Evolutionary conservation across 176 grass and related monocot species (phyloP).

Genomic region (Typha latifolia): DNA sequence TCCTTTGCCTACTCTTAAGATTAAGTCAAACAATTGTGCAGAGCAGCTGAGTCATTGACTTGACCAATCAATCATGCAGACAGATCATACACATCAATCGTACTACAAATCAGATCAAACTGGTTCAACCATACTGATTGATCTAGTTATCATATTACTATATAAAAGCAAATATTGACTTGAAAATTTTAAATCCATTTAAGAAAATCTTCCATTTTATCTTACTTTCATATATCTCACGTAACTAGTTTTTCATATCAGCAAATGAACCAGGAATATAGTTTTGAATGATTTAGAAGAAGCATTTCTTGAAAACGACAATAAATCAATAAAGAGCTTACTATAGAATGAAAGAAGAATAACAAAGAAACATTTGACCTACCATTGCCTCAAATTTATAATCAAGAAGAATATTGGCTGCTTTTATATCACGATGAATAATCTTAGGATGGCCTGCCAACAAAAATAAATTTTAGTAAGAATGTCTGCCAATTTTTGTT

Average conservation of each 20-base stretch:
- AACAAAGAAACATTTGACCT: not conserved
- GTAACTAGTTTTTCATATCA: not conserved
- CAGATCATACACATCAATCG: not conserved
- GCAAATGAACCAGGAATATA: not conserved
- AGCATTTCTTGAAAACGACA: not conserved
- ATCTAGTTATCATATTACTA: not conserved
- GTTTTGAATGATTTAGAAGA: not conserved
- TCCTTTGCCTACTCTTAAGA: not conserved
- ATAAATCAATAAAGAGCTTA: not conserved
- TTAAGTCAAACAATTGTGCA: not conserved
- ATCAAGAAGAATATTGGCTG: constrained; percentile 47
- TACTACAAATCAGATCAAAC: not conserved
- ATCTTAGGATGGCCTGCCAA: constrained; percentile 35
- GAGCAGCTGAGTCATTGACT: too few species aligned
- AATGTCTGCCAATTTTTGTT: not conserved
- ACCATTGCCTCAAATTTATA: constrained; percentile 43
- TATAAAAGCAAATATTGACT: too few species aligned
- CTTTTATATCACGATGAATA: constrained; percentile 59
- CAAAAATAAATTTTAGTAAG: not conserved
- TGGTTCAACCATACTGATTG: not conserved
- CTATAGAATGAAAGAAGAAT: not conserved
- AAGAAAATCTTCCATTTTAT: too few species aligned
- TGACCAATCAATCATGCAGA: not conserved
- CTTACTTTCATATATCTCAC: not conserved
- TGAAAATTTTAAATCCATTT: too few species aligned